Evolutionary conservation across 169 alveolate species (phyloP), one percentile per base, ranked within the genome.

Genomic region (Plasmodium ovale): DNA sequence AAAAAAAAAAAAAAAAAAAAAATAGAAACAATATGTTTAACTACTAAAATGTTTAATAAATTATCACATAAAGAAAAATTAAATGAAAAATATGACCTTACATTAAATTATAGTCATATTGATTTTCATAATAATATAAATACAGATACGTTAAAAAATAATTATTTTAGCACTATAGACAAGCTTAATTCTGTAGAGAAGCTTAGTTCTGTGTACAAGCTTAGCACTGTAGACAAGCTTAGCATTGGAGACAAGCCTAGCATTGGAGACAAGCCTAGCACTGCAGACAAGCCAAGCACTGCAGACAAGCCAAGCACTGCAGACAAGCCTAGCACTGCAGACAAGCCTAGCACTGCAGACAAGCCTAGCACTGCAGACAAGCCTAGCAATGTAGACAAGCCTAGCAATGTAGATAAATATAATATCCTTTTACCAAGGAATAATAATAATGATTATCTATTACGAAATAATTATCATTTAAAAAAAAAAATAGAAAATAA

Each of bases 61-160:
- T 70, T 37, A 16, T 51, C 85, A 47, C 23, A 27, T 72, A 39
- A 16, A n/a, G 19, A 29, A 27, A 62, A 31, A 3, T 16, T 51
- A 35, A 25, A 60, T 21, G 73, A 73, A 73, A 33, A 73, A 9
- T n/a, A 58, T 9, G 19, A 19, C 12, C 58, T 58, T 37, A 12
- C 23, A 19, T 58, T 73, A 39, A 10, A 73, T 27, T 64, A 73
- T 62, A 27, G 42, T 31, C 5, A 2, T 39, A 25, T 14, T 25
- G 21, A 19, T 54, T 27, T 49, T 35, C 23, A 71, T 58, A 72
- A 42, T 44, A 19, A 25, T 16, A 62, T 44, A 35, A 72, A 72
- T 31, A 47, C 72, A 37, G 44, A 72, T 27, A 7, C 44, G 21
- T 25, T 56, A 16, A 72, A 49, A 25, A 54, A 56, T 35, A 72